phyloP scores from a whole-genome alignment of 768 basidiomycete genomes.

The Lyophyllum shimeji region DNA sequence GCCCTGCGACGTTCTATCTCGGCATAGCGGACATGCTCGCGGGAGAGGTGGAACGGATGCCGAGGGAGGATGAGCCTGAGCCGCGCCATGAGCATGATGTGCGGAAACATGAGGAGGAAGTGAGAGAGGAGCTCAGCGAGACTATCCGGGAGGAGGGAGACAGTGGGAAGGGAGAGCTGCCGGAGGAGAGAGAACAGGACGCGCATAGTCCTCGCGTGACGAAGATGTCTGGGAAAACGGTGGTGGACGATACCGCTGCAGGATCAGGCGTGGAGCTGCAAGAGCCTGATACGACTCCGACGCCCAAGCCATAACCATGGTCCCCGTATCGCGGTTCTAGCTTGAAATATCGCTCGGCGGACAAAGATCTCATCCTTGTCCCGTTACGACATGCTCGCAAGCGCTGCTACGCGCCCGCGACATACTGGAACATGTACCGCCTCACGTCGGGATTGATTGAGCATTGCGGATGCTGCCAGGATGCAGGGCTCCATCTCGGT shows the following conservation, averaged over 20 bases:
- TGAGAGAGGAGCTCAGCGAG: conserved; percentile 15
- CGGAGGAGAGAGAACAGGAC: not conserved
- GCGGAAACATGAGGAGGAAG: conserved; percentile 11
- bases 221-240: not conserved
- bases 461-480: not conserved
- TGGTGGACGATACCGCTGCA: not conserved
- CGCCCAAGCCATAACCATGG: not conserved
- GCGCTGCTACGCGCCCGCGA: not conserved
- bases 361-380: not conserved
- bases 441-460: no score
- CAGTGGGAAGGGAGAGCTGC: not conserved
- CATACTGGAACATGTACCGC: not conserved
- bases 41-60: conserved; percentile 66
- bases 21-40: conserved; percentile 80
- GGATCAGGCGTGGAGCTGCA: not conserved
- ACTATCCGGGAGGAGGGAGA: conserved; percentile 4
- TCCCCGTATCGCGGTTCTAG: not conserved
- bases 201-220: not conserved
- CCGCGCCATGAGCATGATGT: not conserved
- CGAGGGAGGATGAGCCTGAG: conserved; percentile 11
- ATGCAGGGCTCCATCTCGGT: not conserved
- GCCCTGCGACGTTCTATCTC: conserved; percentile 89
- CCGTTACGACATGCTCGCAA: not conserved
- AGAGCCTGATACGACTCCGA: not conserved
- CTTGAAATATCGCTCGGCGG: not conserved